A percentile compares a stretch with the other conserved stretches of the same genome.
Conservation (phyloP, 768 basidiomycete genomes). For the Mycena filopes region DNA sequence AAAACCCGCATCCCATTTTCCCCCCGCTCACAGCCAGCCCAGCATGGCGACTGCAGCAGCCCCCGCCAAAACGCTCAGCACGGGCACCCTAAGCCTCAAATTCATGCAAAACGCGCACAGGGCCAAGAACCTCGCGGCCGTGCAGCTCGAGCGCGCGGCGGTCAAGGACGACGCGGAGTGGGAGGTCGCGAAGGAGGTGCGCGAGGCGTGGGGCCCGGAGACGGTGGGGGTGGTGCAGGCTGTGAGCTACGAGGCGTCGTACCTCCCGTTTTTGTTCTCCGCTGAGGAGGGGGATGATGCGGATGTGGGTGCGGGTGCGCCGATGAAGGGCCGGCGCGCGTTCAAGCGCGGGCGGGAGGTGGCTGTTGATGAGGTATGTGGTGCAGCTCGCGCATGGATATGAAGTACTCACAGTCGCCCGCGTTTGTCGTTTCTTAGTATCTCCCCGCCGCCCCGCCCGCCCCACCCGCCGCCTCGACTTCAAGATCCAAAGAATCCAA, state of each 20-base stretch:
- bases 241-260: conserved; percentile 67
- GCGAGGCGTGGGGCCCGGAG: conserved; percentile 61
- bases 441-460: too few relatives aligned
- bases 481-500: too few relatives aligned
- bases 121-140: conserved; percentile 60
- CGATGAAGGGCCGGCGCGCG: conserved; percentile 58
- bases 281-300: conserved; percentile 36
- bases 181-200: conserved; percentile 65
- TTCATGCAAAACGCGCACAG: conserved; percentile 81
- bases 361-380: conserved; percentile 37
- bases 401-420: too few relatives aligned
- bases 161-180: conserved; percentile 70
- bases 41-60: too few relatives aligned
- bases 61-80: conserved; percentile 70
- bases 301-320: conserved; percentile 34
- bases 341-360: conserved; percentile 65
- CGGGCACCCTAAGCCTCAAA: conserved; percentile 69
- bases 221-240: conserved; percentile 18
- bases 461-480: neutral
- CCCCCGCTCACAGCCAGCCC: neutral
- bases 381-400: too few relatives aligned
- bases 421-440: too few relatives aligned
- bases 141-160: conserved; percentile 62
- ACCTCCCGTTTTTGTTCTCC: conserved; percentile 72
- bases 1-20: neutral